Conservation (phyloP, 2,329 filamentous ascomycete species). For the Dactylellina drechsleri region DNA sequence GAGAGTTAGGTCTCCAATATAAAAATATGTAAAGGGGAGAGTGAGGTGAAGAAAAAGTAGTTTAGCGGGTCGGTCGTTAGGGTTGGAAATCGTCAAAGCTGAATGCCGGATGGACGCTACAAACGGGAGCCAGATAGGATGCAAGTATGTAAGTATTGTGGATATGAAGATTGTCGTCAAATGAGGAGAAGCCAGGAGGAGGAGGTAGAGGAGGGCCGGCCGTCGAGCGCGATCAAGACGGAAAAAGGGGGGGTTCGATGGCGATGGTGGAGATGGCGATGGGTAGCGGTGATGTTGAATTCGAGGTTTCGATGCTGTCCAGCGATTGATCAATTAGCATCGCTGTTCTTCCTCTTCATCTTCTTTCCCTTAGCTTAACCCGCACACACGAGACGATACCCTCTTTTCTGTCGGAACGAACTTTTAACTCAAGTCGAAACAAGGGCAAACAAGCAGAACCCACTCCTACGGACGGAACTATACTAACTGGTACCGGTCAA, state of each 20-base stretch:
- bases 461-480: no score
- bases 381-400: neutral
- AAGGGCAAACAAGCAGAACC: constrained; percentile 1
- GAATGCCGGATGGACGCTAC: neutral
- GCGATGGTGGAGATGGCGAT: no score
- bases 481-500: no score
- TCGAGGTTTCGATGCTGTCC: no score
- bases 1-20: neutral
- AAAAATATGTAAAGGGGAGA: constrained; percentile 4
- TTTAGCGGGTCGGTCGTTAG: no score
- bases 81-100: constrained; percentile 1
- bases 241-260: neutral
- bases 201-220: neutral
- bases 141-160: no score
- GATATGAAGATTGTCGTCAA: constrained; percentile 1
- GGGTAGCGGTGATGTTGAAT: no score
- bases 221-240: neutral
- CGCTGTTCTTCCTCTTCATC: no score
- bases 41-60: constrained; percentile 7
- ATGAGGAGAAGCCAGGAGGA: neutral
- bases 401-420: constrained; percentile 30
- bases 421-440: constrained; percentile 6
- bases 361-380: no score
- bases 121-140: neutral
- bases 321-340: no score